Conservation (phyloP, 2,329 filamentous ascomycete genomes). For the Penicillium freii region DNA sequence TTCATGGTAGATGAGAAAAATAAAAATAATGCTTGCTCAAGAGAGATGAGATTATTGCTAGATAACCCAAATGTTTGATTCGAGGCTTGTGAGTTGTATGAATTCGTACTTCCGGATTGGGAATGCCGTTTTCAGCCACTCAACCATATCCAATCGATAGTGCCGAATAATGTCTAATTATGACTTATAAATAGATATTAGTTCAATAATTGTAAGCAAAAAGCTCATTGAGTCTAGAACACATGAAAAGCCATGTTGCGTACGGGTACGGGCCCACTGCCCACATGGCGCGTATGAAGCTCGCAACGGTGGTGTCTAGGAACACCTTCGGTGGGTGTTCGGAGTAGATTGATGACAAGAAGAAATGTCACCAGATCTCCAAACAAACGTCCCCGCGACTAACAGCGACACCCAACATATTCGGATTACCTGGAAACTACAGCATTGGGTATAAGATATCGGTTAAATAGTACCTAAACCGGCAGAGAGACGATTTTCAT, state of each 20-base stretch:
- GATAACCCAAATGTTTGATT: not conserved
- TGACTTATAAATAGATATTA: not conserved
- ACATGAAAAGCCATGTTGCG: not conserved
- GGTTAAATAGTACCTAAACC: not conserved
- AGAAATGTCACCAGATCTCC: not conserved
- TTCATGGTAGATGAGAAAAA: not conserved
- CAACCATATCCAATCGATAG: not conserved
- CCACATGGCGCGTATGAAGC: not conserved
- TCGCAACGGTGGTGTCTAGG: not conserved
- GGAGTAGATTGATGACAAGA: not conserved
- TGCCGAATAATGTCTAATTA: not conserved
- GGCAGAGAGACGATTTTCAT: slow-evolving; percentile 6
- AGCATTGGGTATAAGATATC: not conserved
- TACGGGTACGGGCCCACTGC: not conserved
- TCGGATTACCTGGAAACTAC: not conserved
- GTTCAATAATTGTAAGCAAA: not conserved
- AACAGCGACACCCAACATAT: not conserved
- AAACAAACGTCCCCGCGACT: no score
- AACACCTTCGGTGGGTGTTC: not conserved
- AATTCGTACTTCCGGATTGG: slow-evolving; percentile 6
- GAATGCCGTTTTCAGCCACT: slow-evolving; percentile 2
- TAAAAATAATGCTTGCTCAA: not conserved
- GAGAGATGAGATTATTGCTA: not conserved
- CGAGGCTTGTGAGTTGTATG: not conserved
- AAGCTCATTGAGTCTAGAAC: not conserved